A percentile compares a stretch with the other conserved stretches of the same genome.
Evolutionary conservation across 805 yeast species (phyloP).

Genomic region (Kazachstania bromeliacearum): DNA sequence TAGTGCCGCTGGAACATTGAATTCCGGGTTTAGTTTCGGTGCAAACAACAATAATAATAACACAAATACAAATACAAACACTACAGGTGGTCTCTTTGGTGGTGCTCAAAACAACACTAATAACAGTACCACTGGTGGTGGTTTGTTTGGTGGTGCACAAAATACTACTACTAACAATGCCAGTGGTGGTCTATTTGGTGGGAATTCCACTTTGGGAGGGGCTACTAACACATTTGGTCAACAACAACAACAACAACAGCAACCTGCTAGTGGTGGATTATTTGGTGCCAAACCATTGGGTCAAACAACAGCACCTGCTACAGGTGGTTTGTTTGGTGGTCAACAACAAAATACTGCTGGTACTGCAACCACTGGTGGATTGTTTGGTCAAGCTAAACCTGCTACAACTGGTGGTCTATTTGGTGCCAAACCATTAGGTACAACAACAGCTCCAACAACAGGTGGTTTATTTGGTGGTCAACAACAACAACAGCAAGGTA

Average conservation of each 20-base stretch:
- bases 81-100: slow-evolving; percentile 1
- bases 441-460: slow-evolving; percentile 8
- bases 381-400: slow-evolving; percentile 20
- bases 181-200: slow-evolving; percentile 21
- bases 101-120: background rate
- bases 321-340: slow-evolving; percentile 11
- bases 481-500: slow-evolving; percentile 2
- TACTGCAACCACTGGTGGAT: slow-evolving; percentile 11
- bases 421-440: slow-evolving; percentile 14
- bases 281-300: slow-evolving; percentile 11
- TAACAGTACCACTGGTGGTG: slow-evolving; percentile 3
- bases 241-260: slow-evolving; percentile 2
- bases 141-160: slow-evolving; percentile 7
- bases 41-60: background rate
- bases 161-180: slow-evolving; percentile 6
- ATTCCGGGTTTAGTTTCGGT: slow-evolving; percentile 5
- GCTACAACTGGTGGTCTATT: slow-evolving; percentile 25
- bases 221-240: no score
- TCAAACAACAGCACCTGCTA: slow-evolving; percentile 4
- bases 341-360: slow-evolving; percentile 6
- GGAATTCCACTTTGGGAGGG: no score
- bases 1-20: no score
- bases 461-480: slow-evolving; percentile 26
- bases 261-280: slow-evolving; percentile 3
- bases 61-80: no score